phyloP scores from a whole-genome alignment of 1,139 yeast genomes.

The Kurtzmaniella quercitrusa region DNA sequence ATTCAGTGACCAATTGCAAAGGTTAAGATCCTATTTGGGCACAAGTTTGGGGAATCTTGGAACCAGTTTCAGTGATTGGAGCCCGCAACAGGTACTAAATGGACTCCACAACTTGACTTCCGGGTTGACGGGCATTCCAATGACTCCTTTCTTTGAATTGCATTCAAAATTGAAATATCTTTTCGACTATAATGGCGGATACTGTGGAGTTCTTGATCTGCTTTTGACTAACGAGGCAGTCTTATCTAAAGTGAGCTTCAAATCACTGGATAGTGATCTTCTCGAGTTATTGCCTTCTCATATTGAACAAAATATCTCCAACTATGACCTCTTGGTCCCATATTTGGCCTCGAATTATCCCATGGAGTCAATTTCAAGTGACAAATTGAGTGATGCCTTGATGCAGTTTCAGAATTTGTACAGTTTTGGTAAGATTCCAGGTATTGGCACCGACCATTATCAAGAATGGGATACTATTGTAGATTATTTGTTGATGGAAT shows the following conservation, averaged over 20 bases:
- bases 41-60: constrained; percentile 2
- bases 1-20: constrained; percentile 18
- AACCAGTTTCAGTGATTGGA: background rate
- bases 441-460: constrained; percentile 1
- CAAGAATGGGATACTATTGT: background rate
- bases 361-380: background rate
- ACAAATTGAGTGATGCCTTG: background rate
- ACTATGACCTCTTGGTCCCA: background rate
- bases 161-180: constrained; percentile 9
- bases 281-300: background rate
- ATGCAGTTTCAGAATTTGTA: background rate
- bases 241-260: background rate
- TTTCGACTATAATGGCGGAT: constrained; percentile 17
- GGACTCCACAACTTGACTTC: constrained; percentile 3
- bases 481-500: background rate
- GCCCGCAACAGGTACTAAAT: constrained; percentile 6
- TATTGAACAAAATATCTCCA: background rate
- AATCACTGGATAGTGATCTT: background rate
- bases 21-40: constrained; percentile 11
- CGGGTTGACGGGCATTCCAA: background rate
- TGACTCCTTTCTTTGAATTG: background rate
- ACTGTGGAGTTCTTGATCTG: constrained; percentile 16
- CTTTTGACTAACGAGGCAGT: background rate
- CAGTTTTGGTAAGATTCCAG: background rate
- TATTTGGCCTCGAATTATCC: background rate